These are phyloP conservation scores for Trichophaea hybrida DNA, from an alignment of 2,329 filamentous ascomycete species.

Conservation along the genomic window DNA sequence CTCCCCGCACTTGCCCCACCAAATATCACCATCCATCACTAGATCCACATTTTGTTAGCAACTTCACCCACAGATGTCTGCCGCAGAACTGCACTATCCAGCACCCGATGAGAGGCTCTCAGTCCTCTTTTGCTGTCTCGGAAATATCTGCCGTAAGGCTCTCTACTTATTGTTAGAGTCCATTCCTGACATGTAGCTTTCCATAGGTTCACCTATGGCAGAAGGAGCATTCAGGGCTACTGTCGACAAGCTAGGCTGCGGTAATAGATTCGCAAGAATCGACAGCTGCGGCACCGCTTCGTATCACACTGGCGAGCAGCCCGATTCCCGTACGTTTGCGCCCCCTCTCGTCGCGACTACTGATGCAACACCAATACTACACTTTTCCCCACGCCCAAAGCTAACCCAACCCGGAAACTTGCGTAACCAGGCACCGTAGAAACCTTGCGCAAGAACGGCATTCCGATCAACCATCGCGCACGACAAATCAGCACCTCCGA, in stretches of 20 bases:
- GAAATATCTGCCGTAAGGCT: conserved; percentile 64
- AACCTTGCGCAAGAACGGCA: conserved; percentile 46
- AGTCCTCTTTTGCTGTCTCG: conserved; percentile 88
- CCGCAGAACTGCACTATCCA: not conserved
- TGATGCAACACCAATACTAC: not conserved
- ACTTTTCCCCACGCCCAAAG: not conserved
- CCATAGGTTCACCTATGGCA: conserved; percentile 63
- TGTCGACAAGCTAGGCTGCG: conserved; percentile 45
- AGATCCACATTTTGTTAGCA: too few relatives aligned
- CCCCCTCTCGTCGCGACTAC: not conserved
- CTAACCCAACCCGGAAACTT: not conserved
- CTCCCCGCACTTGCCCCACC: too few relatives aligned
- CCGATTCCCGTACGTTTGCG: conserved; percentile 61
- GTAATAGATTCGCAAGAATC: conserved; percentile 47
- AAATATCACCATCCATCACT: too few relatives aligned
- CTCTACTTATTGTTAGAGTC: not conserved
- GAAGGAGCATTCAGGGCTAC: conserved; percentile 79
- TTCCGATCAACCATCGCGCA: conserved; percentile 60
- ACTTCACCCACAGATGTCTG: not conserved
- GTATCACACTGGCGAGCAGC: conserved; percentile 64
- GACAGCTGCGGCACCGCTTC: conserved; percentile 74
- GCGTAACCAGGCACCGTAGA: conserved; percentile 12
- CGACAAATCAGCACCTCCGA: conserved; percentile 44
- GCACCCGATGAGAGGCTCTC: conserved; percentile 37
- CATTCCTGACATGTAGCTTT: not conserved